phyloP scores from a whole-genome alignment of 208 protist genomes.

The Blechomonas ayalai region DNA sequence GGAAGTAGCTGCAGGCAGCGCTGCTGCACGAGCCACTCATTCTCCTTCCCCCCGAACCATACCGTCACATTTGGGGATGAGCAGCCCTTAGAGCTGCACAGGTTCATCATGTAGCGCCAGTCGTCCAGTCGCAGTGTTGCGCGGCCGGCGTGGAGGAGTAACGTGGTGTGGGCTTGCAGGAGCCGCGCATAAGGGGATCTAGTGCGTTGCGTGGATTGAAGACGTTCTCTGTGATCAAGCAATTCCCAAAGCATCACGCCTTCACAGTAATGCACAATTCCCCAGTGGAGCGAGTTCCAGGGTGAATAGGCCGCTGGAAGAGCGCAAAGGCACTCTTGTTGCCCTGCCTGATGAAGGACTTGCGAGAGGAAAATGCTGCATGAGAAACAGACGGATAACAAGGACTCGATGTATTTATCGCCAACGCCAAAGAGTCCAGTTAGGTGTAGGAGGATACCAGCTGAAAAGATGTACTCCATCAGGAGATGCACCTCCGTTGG shows the following conservation, averaged over 20 bases:
- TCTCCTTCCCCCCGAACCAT: background rate
- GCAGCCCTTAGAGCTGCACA: background rate
- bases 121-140: slow-evolving; percentile 5
- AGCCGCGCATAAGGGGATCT: slow-evolving; percentile 19
- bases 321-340: background rate
- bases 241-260: slow-evolving; percentile 57
- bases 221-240: slow-evolving; percentile 27
- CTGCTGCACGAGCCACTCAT: slow-evolving; percentile 18
- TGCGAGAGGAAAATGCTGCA: slow-evolving; percentile 58
- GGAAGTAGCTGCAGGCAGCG: slow-evolving; percentile 64
- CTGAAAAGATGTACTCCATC: slow-evolving; percentile 28
- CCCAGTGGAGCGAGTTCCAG: slow-evolving; percentile 47
- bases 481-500: slow-evolving; percentile 9
- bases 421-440: slow-evolving; percentile 46
- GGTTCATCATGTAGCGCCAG: background rate
- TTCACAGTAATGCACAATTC: slow-evolving; percentile 48
- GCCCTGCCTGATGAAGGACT: slow-evolving; percentile 4
- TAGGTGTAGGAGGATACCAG: slow-evolving; percentile 56
- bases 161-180: slow-evolving; percentile 30
- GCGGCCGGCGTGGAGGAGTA: slow-evolving; percentile 11
- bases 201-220: slow-evolving; percentile 17
- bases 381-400: slow-evolving; percentile 51
- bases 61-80: background rate
- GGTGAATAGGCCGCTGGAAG: slow-evolving; percentile 4
- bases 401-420: slow-evolving; percentile 56